Conservation (phyloP, 306 rosid genomes). For the Medicago lupulina region DNA sequence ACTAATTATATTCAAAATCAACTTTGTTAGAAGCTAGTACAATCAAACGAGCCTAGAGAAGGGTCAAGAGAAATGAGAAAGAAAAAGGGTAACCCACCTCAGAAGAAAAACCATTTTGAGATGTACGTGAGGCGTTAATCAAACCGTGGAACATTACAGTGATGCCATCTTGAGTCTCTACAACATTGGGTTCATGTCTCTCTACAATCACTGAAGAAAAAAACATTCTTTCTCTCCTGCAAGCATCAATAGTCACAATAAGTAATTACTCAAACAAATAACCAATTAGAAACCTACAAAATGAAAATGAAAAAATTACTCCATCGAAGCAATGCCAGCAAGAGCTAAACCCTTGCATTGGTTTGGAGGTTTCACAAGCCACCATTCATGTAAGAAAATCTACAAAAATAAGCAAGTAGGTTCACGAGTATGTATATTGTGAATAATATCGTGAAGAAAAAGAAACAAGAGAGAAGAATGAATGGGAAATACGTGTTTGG, state of each 20-base stretch:
- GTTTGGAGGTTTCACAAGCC: constrained; percentile 43
- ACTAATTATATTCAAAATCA: not conserved
- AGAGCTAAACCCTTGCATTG: constrained; percentile 47
- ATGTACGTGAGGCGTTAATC: constrained; percentile 42
- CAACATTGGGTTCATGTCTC: constrained; percentile 49
- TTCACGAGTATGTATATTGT: not conserved
- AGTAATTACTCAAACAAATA: not conserved
- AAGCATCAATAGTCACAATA: not conserved
- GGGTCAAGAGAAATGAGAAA: not conserved
- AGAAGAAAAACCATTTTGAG: constrained; percentile 47
- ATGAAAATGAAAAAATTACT: constrained; percentile 7
- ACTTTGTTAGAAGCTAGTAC: not conserved
- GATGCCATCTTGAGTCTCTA: constrained; percentile 48
- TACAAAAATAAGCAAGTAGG: constrained; percentile 7
- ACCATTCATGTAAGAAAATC: constrained; percentile 52
- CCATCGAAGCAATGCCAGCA: constrained; percentile 45
- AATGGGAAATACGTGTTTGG: constrained; percentile 15
- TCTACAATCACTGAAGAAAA: constrained; percentile 40
- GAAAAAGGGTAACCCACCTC: constrained; percentile 2
- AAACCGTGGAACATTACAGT: constrained; percentile 38
- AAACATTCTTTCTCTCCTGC: constrained; percentile 45
- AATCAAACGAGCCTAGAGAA: not conserved
- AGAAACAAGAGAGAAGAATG: constrained; percentile 3
- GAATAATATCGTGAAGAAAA: not conserved
- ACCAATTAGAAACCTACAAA: not conserved